Percentiles rank a stretch among this genome's conserved stretches.
phyloP scores from a whole-genome alignment of 2,329 filamentous ascomycete genomes.

The Penicillium olsonii region DNA sequence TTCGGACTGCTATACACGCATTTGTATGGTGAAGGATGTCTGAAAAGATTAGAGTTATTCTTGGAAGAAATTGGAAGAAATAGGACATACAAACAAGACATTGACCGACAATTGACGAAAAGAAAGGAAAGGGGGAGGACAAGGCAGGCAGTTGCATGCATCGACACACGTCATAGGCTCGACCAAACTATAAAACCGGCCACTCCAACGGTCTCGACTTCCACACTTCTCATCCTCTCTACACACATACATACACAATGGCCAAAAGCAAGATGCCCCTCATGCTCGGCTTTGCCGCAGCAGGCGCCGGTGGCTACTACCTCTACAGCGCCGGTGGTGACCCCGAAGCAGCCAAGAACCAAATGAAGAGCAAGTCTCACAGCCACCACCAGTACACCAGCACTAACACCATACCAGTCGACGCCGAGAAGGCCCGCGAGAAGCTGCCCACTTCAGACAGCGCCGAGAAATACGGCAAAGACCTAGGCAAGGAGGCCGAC shows the following conservation, averaged over 20 bases:
- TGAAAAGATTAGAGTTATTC: too few relatives aligned
- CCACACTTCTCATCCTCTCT: background rate
- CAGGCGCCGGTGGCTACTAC: slow-evolving; percentile 79
- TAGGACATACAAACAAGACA: background rate
- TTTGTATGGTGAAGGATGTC: too few relatives aligned
- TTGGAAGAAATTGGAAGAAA: too few relatives aligned
- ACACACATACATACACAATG: slow-evolving; percentile 26
- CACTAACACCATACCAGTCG: slow-evolving; percentile 57
- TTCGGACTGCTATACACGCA: too few relatives aligned
- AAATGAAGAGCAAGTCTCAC: slow-evolving; percentile 71
- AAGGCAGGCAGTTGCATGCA: too few relatives aligned
- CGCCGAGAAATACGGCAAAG: slow-evolving; percentile 65
- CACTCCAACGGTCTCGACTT: background rate
- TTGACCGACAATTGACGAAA: background rate
- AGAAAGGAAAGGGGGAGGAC: too few relatives aligned
- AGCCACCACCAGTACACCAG: background rate
- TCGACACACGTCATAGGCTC: slow-evolving; percentile 22
- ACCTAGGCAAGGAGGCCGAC: slow-evolving; percentile 64
- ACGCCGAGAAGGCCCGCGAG: slow-evolving; percentile 69
- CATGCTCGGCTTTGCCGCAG: slow-evolving; percentile 58
- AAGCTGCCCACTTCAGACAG: slow-evolving; percentile 66
- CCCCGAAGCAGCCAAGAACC: slow-evolving; percentile 79
- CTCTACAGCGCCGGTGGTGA: slow-evolving; percentile 83
- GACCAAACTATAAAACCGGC: slow-evolving; percentile 6
- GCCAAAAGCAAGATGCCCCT: slow-evolving; percentile 39